phyloP scores from a whole-genome alignment of 495 filamentous ascomycete species.

The Annulohypoxylon bovei region DNA sequence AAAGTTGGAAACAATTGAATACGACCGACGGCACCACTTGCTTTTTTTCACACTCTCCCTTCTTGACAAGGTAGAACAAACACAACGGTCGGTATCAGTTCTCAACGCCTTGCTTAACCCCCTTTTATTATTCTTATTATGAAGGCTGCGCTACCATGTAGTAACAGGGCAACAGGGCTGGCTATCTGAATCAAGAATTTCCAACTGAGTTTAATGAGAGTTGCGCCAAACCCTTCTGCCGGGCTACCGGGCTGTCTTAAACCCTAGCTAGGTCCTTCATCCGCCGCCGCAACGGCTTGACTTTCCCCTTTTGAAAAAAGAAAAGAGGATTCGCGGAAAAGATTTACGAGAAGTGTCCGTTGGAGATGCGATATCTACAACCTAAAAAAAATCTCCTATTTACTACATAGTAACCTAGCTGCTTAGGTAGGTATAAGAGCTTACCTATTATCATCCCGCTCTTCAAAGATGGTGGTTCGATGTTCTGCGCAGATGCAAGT shows the following conservation, averaged over 20 bases:
- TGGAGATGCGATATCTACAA: conserved; percentile 4
- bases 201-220: conserved; percentile 9
- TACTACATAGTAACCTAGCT: background rate
- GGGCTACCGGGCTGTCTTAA: conserved; percentile 20
- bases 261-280: conserved; percentile 21
- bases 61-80: conserved; percentile 10
- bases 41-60: conserved; percentile 21
- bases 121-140: conserved; percentile 33
- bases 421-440: conserved; percentile 16
- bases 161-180: conserved; percentile 32
- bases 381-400: conserved; percentile 18
- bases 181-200: conserved; percentile 10
- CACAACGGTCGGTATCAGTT: conserved; percentile 1
- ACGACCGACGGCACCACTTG: conserved; percentile 11
- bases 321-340: conserved; percentile 13
- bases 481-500: conserved; percentile 36
- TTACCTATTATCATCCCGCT: conserved; percentile 12
- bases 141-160: conserved; percentile 19
- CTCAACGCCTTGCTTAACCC: conserved; percentile 25
- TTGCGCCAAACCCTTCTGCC: conserved; percentile 21
- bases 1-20: conserved; percentile 23
- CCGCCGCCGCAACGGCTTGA: conserved; percentile 23
- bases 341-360: conserved; percentile 6
- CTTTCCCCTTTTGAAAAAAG: conserved; percentile 31
- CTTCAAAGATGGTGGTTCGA: conserved; percentile 24